Percentiles rank a stretch among this genome's conserved stretches.
Conservation (phyloP, 768 basidiomycete genomes). For the Russula dissimulans region DNA sequence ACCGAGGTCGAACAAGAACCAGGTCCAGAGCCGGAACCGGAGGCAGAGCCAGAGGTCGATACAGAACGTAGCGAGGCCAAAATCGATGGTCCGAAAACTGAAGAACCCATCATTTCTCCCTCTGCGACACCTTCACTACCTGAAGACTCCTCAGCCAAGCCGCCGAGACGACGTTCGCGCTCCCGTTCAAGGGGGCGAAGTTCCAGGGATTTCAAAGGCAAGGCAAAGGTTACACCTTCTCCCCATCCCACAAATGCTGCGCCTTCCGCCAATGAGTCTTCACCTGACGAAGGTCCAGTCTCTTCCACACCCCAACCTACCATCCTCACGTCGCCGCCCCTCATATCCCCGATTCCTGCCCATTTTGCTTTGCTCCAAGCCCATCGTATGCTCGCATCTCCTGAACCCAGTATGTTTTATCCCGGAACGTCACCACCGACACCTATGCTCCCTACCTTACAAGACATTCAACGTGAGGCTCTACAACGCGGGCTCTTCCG, state of each 20-base stretch:
- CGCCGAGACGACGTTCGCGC: constrained; percentile 62
- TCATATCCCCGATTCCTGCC: constrained; percentile 48
- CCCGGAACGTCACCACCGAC: constrained; percentile 60
- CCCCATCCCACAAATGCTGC: constrained; percentile 34
- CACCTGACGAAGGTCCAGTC: constrained; percentile 40
- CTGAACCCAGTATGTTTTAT: constrained; percentile 49
- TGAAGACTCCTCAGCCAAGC: constrained; percentile 26
- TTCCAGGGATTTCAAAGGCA: constrained; percentile 62
- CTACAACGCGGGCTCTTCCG: constrained; percentile 55
- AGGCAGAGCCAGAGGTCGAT: constrained; percentile 8
- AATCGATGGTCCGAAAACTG: constrained; percentile 22
- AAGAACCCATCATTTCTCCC: constrained; percentile 15
- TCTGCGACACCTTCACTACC: constrained; percentile 17
- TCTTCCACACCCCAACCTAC: constrained; percentile 22
- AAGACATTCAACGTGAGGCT: constrained; percentile 53
- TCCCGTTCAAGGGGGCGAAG: constrained; percentile 54
- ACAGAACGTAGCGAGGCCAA: constrained; percentile 10
- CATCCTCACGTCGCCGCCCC: constrained; percentile 25
- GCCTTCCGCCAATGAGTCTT: constrained; percentile 53
- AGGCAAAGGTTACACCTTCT: constrained; percentile 31
- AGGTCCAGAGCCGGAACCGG: not conserved
- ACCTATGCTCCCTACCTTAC: constrained; percentile 64
- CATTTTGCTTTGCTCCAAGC: constrained; percentile 31
- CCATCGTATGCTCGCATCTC: constrained; percentile 25
- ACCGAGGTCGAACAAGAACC: constrained; percentile 1